Evolutionary conservation across 306 rosid species (phyloP), one percentile per base, ranked within the genome.

Genomic region (Canavalia ensiformis): DNA sequence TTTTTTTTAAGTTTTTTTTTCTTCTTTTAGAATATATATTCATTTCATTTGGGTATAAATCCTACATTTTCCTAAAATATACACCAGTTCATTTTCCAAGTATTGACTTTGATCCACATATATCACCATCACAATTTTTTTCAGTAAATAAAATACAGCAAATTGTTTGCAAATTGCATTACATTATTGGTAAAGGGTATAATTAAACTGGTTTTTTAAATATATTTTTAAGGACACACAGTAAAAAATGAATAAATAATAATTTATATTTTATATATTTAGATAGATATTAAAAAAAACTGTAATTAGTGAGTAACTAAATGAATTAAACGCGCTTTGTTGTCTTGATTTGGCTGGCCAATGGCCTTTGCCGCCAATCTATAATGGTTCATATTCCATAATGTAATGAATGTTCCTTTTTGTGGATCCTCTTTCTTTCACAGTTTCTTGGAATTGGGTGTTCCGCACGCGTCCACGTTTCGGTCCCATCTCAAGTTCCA

Each of bases 381-480:
- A 46, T 0, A 29, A 3, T 65, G 4, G 1, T 1, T 30, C 63
- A 7, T 6, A 51, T 71, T 72, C 45, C 11, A 12, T 7, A 30
- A 0, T 9, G 47, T 50, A 50, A 71, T 71, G n/a, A 63, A 12
- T 65, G 12, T 2, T 65, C 57, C 63, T 25, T 5, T 12, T 74
- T 31, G 5, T 11, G 46, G 47, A 52, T 72, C 77, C 62, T 57
- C 35, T n/a, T 28, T 6, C 7, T 57, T 45, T 44, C 7, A 34
- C 41, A 57, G 12, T 7, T 39, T 62, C 37, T 46, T 47, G 71
- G 80, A 62, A 76, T n/a, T 47, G 35, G 49, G 52, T 28, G 60
- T n/a, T 64, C 29, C 69, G 59, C 75, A 42, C 56, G 75, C 75
- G 58, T 67, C 75, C 55, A 34, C 71, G 73, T 76, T 39, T 58